Base-by-base conservation (phyloP, 2,329 filamentous ascomycete genomes). In the Alternaria viburni region DNA sequence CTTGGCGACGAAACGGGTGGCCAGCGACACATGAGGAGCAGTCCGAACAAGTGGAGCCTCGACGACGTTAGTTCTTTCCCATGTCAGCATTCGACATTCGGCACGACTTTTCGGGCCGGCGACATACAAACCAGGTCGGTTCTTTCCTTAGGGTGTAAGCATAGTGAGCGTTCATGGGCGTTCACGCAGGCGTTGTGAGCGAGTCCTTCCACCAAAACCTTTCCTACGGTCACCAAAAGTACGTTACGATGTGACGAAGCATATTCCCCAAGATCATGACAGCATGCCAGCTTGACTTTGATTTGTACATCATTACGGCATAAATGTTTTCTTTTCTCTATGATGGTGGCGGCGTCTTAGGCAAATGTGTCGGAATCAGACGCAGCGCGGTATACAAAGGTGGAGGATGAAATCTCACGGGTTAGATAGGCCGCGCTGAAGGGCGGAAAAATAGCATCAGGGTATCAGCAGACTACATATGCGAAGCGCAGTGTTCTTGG, bases 91-190 rank as follows among this genome's bases (percentile, higher is more conserved):
- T 43, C 43, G 36, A 62, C 61, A 25, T 63, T 41, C 43, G 49
- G 54, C 62, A 59, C 65, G 23, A 52, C 47, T 62, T 51, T 63
- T 23, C 32, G 46, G 41, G 41, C 36, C 52, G 30, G 12, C 49
- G 59, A 62, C 57, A 68, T 28, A 68, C 51, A 64, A 63, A 64
- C 67, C 65, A 67, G 62, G 50, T 19, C 49, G 65, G 62, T 59
- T 63, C 65, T 64, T 54, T 63, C 71, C 66, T 69, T 70, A 62
- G 59, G 62, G 62, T 72, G 67, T 73, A 73, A 76, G 77, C 75
- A 79, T 79, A 79, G 76, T 72, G 72, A 77, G 77, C 72, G 68
- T 71, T 71, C 58, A 25, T 26, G 77, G 77, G 70, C 74, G 78
- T 75, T 67, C 49, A 62, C 61, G 63, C 55, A 49, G 51, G 73